These are phyloP conservation scores for Debaryomyces udenii DNA, from an alignment of 1,139 yeast species.

Conservation along the genomic window DNA sequence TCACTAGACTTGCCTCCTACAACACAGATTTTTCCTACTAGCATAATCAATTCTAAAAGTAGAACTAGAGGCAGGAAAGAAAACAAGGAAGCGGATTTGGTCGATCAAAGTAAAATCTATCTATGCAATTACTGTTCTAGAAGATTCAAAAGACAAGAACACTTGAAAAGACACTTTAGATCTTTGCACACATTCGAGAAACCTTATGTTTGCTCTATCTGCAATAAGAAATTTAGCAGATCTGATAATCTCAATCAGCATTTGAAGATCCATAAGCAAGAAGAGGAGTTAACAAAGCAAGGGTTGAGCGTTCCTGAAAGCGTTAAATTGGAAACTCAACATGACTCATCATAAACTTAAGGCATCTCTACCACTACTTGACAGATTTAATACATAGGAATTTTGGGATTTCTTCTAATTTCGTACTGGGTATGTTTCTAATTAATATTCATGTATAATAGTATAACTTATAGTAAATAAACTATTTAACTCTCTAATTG, in stretches of 20 bases:
- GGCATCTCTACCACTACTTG: neutral
- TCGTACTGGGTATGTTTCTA: no score
- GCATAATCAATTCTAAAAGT: constrained; percentile 36
- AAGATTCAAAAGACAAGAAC: constrained; percentile 77
- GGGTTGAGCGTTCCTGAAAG: constrained; percentile 4
- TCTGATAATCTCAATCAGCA: constrained; percentile 79
- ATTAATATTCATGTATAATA: no score
- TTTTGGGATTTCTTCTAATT: no score
- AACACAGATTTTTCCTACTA: constrained; percentile 42
- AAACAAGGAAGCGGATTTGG: constrained; percentile 49
- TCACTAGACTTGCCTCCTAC: constrained; percentile 46
- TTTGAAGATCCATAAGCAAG: constrained; percentile 64
- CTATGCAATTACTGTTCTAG: constrained; percentile 57
- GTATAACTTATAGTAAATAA: no score
- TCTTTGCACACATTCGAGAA: constrained; percentile 75
- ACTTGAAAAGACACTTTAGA: constrained; percentile 73
- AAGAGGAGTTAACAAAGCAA: constrained; percentile 23
- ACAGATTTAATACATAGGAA: no score
- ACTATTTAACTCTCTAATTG: no score
- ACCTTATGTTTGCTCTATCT: constrained; percentile 71
- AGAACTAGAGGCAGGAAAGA: constrained; percentile 51
- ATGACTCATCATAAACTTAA: constrained; percentile 1
- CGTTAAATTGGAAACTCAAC: constrained; percentile 1
- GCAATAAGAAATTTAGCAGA: constrained; percentile 74
- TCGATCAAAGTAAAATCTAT: constrained; percentile 44